Evolutionary conservation across 2,329 filamentous ascomycete species (phyloP), one percentile per base, ranked within the genome.

Genomic region (Sarocladium oryzae): DNA sequence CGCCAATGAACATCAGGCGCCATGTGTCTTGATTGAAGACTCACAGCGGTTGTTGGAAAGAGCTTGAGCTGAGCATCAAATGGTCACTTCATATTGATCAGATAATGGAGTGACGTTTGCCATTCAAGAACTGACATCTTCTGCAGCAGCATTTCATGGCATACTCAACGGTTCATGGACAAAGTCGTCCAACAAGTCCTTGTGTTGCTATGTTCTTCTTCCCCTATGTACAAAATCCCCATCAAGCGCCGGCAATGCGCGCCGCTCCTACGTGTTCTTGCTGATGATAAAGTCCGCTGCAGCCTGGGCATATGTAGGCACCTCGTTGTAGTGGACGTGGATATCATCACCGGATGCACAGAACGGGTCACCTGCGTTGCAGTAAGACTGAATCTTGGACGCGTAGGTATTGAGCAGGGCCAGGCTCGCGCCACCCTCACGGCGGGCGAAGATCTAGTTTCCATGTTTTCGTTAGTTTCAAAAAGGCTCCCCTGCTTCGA

Each of bases 241-340:
- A 8, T 8, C 35, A 37, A 18, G 16, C 16, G n/a, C n/a, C n/a
- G n/a, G n/a, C n/a, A n/a, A 13, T 30, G 28, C 7, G 7, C 28
- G 28, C 7, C 7, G 7, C 9, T 23, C 9, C 23, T 30, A 45
- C 4, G 23, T 32, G 43, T 23, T 51, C 49, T 51, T 28, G 36
- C 36, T 43, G 2, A 52, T 46, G 32, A 55, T 55, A 26, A 55
- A 55, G 50, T 52, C 43, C 13, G 52, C 52, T 4, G 54, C 54
- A n/a, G 40, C 51, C 38, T 55, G 49, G 2, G 49, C 50, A 28
- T 55, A 52, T 15, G 36, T 41, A 24, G 38, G 26, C 2, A 55
- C 52, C 37, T 51, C 50, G 13, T 24, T n/a, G 50, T 52, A 37
- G 52, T 55, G 54, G 10, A 55, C 54, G 26, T 43, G 26, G 20